Conservation (phyloP, 1,284 basidiomycete species). For the Hortiboletus rubellus region DNA sequence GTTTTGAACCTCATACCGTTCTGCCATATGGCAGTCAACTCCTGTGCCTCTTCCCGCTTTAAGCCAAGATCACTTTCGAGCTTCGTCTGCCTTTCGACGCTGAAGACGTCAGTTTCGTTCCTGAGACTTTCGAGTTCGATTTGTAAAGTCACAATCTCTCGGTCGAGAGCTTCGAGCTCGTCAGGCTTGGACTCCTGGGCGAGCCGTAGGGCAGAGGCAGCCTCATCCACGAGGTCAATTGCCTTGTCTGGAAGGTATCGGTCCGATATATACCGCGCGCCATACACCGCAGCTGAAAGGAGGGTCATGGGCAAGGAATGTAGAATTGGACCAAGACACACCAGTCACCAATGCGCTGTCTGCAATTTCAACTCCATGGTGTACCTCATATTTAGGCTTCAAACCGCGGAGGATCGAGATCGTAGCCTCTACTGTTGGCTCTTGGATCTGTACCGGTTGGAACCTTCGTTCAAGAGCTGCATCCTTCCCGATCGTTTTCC, state of each 20-base stretch:
- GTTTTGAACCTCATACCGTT: slow-evolving; percentile 43
- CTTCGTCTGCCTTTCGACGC: slow-evolving; percentile 64
- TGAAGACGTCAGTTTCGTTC: slow-evolving; percentile 85
- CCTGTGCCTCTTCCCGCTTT: slow-evolving; percentile 62
- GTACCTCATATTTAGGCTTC: slow-evolving; percentile 83
- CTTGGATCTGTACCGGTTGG: slow-evolving; percentile 85
- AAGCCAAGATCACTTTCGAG: slow-evolving; percentile 64
- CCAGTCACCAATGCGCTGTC: slow-evolving; percentile 86
- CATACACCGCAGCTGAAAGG: slow-evolving; percentile 71
- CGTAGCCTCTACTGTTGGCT: slow-evolving; percentile 83
- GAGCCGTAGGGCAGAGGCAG: slow-evolving; percentile 83
- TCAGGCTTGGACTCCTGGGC: slow-evolving; percentile 92
- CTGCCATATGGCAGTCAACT: slow-evolving; percentile 73
- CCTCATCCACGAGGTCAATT: slow-evolving; percentile 90
- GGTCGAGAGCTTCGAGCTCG: slow-evolving; percentile 79
- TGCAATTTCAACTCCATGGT: slow-evolving; percentile 90
- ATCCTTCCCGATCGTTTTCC: slow-evolving; percentile 91
- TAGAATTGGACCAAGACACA: slow-evolving; percentile 40
- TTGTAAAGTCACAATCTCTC: slow-evolving; percentile 83
- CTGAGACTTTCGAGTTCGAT: slow-evolving; percentile 91
- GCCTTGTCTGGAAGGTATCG: slow-evolving; percentile 89
- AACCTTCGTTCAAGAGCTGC: slow-evolving; percentile 89
- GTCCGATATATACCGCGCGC: slow-evolving; percentile 82
- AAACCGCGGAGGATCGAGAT: slow-evolving; percentile 89
- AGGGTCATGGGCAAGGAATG: neutral